A percentile compares a stretch with the other conserved stretches of the same genome.
Evolutionary conservation across 371 early-diverging fungal species (phyloP).

Genomic region (Synchytrium microbalum): DNA sequence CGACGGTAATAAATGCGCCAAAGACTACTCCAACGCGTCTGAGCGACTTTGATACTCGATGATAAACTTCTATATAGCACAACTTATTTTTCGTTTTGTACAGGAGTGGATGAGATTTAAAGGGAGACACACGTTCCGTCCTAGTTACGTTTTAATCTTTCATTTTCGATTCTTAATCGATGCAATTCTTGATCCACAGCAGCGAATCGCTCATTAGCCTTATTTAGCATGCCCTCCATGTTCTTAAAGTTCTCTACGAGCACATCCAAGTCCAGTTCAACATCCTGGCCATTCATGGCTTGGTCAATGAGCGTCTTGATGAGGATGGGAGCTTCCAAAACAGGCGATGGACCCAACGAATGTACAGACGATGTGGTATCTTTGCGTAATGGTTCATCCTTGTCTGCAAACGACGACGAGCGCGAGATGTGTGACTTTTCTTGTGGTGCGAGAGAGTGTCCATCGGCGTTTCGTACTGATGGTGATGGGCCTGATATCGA

Average conservation of each 20-base stretch:
- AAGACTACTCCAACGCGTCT: no score
- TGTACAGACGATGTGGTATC: neutral
- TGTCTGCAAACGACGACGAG: neutral
- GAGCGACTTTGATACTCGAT: no score
- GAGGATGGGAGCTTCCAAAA: neutral
- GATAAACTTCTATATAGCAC: no score
- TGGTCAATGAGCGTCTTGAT: neutral
- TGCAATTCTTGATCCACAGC: conserved; percentile 8
- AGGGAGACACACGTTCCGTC: no score
- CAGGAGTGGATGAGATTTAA: no score
- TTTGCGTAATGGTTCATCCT: conserved; percentile 1
- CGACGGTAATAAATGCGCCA: no score
- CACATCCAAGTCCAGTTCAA: conserved; percentile 15
- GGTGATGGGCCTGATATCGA: neutral
- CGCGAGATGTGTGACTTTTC: neutral
- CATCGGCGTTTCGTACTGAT: neutral
- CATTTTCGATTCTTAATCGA: neutral
- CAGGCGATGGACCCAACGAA: neutral
- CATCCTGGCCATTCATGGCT: neutral
- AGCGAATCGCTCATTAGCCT: conserved; percentile 5
- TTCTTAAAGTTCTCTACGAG: conserved; percentile 6
- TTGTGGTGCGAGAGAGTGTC: neutral
- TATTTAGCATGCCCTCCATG: conserved; percentile 4
- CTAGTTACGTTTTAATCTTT: no score
- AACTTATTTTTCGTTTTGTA: no score